Base-by-base conservation (phyloP, 345 rosid genomes). In the Sapria himalayana region DNA sequence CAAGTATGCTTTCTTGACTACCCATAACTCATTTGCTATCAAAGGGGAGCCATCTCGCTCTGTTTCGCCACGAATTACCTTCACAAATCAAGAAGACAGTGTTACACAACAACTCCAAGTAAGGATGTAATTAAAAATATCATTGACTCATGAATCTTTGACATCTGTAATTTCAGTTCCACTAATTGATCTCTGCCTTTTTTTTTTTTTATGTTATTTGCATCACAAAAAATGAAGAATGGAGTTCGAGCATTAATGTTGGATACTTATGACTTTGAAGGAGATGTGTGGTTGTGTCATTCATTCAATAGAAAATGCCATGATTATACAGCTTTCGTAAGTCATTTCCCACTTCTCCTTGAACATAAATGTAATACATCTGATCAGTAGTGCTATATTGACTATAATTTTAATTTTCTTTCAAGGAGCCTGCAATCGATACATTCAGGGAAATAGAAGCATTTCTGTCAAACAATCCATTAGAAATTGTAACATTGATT, bases 251-350 rank as follows among this genome's bases (percentile, higher is more conserved):
- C 49, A 20, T 50, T 78, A 53, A 74, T 71, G 82, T 72, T 74
- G 1, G 91, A 78, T 46, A 69, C 79, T 0, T 78, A 78, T 20
- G 82, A 74, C 57, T 78, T 69, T 19, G 50, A 58, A 3, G 82
- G 70, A 40, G 77, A 66, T 22, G 60, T 74, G 18, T 78, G 91
- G 91, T 16, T 74, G 44, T 78, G 91, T 41, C 82, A 78, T 67
- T 78, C 80, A 2, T 62, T 54, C 42, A 63, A 67, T 5, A 73
- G 75, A 33, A 31, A 74, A 12, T 78, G 91, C 22, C 29, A 74
- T 37, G 77, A 69, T 45, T 62, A 39, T 32, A 78, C 82, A 4
- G 71, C 79, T 29, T 78, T 74, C 48, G 91, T 78, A 64, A 5
- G 69, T 36, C 13, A 4, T 15, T 39, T 27, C 7, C 11, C 3